Evolutionary conservation across 2,329 filamentous ascomycete species (phyloP), one percentile per base, ranked within the genome.

Genomic region (Furcasterigmium furcatum): DNA sequence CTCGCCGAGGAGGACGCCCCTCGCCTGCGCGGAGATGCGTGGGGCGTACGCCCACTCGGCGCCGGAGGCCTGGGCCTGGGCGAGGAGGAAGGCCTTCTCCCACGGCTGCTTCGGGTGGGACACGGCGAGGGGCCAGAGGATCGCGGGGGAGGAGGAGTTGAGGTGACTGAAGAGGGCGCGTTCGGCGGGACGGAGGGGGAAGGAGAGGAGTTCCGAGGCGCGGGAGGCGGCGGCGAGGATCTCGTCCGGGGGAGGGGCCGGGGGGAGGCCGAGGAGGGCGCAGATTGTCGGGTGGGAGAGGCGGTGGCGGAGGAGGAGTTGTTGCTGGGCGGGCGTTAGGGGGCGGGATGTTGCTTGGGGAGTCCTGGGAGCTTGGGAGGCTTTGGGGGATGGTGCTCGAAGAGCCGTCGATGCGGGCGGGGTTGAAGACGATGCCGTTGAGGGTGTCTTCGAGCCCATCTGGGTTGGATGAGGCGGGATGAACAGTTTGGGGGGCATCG

Each of bases 71-170:
- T 88, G 79, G 9, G 82, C 74, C 61, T 95, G 89, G 16, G 91
- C 78, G 35, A 94, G 73, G 5, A 95, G 71, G 10, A 84, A 90
- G 2, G 85, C 77, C 58, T 95, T 95, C 57, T 94, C 88, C 41
- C 82, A 77, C 6, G 82, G 72, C 3, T 79, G 67, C 4, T 79
- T 75, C 14, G 32, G 30, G 20, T 91, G 65, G 36, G 48, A 42
- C 22, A 62, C 64, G 10, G 44, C 47, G 13, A 72, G 44, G 3
- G 58, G 62, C 48, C 71, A 72, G 3, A 66, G 67, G n/a, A n/a
- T n/a, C 2, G 71, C 68, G 1, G 54, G 50, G 7, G 63, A 64
- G 39, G 61, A 58, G 29, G 66, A 59, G 43, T 73, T 73, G 52
- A 72, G 56, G 27, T 60, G 54, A 18, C 61, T 56, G 44, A 72